Conservation (phyloP, 805 yeast genomes). For the Vanderwaltozyma yarrowii region DNA sequence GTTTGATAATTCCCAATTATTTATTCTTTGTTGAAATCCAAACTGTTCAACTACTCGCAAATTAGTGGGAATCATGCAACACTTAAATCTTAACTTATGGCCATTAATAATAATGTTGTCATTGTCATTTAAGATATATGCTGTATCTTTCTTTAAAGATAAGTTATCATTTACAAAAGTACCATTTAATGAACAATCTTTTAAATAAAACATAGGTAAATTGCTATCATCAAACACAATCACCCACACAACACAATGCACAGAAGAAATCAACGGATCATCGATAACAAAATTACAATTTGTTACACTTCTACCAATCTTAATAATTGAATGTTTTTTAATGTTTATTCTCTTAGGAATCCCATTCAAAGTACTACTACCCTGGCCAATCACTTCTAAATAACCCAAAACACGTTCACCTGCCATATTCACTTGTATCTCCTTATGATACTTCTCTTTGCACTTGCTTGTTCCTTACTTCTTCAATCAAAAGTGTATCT, state of each 20-base stretch:
- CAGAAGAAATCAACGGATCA: slow-evolving; percentile 34
- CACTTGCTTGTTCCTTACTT: not conserved
- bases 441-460: too few species aligned
- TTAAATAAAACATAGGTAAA: slow-evolving; percentile 38
- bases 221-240: slow-evolving; percentile 40
- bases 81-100: slow-evolving; percentile 12
- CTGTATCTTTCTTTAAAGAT: slow-evolving; percentile 23
- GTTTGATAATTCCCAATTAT: slow-evolving; percentile 35
- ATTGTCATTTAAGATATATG: slow-evolving; percentile 28
- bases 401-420: slow-evolving; percentile 10
- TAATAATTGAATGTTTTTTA: slow-evolving; percentile 27
- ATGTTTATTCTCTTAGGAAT: slow-evolving; percentile 9
- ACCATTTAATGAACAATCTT: slow-evolving; percentile 45
- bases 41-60: slow-evolving; percentile 11
- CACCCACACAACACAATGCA: slow-evolving; percentile 41
- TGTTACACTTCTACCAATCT: slow-evolving; percentile 35
- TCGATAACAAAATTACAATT: slow-evolving; percentile 28
- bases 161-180: slow-evolving; percentile 33
- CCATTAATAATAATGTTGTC: slow-evolving; percentile 33
- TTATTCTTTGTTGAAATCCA: slow-evolving; percentile 15
- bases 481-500: not conserved
- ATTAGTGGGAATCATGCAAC: slow-evolving; percentile 2
- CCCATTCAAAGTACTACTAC: not conserved
- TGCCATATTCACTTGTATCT: not conserved
- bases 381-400: slow-evolving; percentile 10